Base-by-base conservation (phyloP, 163 green algal genomes). In the Chlamydomonas reinhardtii region DNA sequence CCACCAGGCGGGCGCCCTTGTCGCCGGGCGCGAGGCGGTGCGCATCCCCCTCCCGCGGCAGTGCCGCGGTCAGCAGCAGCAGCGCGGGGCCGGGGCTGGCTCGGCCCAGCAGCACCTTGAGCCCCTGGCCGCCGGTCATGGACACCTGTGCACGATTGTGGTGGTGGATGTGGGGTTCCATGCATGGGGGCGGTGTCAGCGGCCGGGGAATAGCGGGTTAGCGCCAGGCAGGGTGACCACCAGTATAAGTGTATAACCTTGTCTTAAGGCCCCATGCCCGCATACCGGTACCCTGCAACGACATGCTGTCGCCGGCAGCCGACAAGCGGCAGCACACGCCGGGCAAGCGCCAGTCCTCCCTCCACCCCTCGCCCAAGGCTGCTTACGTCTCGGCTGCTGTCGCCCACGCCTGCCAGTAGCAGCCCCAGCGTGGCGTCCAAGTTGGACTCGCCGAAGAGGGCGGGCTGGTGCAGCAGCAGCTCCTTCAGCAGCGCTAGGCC, bases 381-480 rank as follows among this genome's bases (percentile, higher is more conserved):
- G 39, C 70, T 59, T 11, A 87, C 82, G 29, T 87, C 72, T 2
- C 39, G 27, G 37, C 22, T 61, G 29, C 20, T 37, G 61, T 87
- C 82, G 19, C 82, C 72, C 34, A 64, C 79, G 19, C 72, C 72
- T 12, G 56, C 32, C 37, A 87, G 72, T 61, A 87, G 31, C 25
- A 87, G 72, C 2, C 31, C 72, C 16, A 82, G 19, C 39, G 81
- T 73, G 54, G 52, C 64, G 43, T 81, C 82, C n/a, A 87, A 72
- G 72, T 87, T 87, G 82, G 62, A 31, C 31, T 82, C 72, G 3
- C 72, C 75, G 82, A 87, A 87, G 2, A 87, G 82, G 6, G 81
- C 72, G 56, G 59, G 37, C 82, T 87, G 82, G 37, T 56, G 61
- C 11, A 43, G 1, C n/a, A 82, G 56, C 52, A 86, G 69, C 70